These are phyloP conservation scores for Gaeumannomyces sp. DNA, from an alignment of 2,329 filamentous ascomycete genomes.

Conservation along the genomic window DNA sequence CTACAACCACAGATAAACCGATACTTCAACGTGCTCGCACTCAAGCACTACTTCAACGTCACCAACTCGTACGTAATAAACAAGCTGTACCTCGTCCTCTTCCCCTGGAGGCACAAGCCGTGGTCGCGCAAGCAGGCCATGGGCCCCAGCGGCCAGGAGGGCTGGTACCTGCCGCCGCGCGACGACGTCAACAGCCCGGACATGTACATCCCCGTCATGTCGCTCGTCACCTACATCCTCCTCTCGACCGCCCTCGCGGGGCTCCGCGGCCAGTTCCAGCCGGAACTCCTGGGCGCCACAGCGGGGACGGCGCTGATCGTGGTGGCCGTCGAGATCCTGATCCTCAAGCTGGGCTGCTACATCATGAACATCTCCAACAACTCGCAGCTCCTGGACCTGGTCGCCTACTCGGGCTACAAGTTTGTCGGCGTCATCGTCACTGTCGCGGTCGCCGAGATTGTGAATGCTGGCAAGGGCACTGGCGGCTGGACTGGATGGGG, in stretches of 20 bases:
- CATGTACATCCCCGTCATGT: conserved; percentile 99
- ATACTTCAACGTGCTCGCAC: conserved; percentile 79
- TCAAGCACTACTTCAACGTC: conserved; percentile 99
- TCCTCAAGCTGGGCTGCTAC: conserved; percentile 87
- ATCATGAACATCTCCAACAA: conserved; percentile 90
- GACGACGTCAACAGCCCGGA: conserved; percentile 97
- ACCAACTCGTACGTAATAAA: conserved; percentile 94
- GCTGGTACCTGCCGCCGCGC: conserved; percentile 80
- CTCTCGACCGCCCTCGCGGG: conserved; percentile 87
- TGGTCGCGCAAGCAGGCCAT: conserved; percentile 88
- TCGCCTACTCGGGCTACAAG: conserved; percentile 97
- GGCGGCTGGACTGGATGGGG: conserved; percentile 85
- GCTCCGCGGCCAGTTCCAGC: conserved; percentile 84
- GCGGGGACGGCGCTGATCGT: conserved; percentile 79
- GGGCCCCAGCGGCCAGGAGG: conserved; percentile 62
- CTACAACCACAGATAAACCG: conserved; percentile 40
- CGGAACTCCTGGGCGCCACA: conserved; percentile 85
- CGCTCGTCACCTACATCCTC: conserved; percentile 93
- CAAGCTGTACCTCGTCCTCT: conserved; percentile 89
- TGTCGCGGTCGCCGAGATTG: conserved; percentile 68
- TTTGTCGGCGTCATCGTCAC: conserved; percentile 96
- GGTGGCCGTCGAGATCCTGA: conserved; percentile 81
- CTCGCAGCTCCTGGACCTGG: conserved; percentile 84
- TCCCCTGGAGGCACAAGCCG: conserved; percentile 95
- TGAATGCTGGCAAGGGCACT: conserved; percentile 73